Percentiles rank a stretch among this genome's conserved stretches.
Conservation (phyloP, 768 basidiomycete genomes). For the Tricholomella constricta region DNA sequence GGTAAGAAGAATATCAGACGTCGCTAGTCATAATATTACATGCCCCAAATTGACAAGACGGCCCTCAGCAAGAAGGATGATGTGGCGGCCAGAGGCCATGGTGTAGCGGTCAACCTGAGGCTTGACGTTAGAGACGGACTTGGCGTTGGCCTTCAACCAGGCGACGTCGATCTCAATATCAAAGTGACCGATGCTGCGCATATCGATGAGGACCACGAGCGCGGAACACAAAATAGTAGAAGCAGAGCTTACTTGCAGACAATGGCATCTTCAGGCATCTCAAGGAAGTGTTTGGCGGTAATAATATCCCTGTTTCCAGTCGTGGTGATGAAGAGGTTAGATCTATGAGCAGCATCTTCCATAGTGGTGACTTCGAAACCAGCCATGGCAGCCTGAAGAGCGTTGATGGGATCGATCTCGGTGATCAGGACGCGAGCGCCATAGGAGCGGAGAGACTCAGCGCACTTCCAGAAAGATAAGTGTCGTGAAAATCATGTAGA, state of each 20-base stretch:
- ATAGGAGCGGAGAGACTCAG: constrained; percentile 95
- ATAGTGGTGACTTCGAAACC: constrained; percentile 99
- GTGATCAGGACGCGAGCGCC: constrained; percentile 95
- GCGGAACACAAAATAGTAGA: background rate
- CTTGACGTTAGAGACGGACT: constrained; percentile 85
- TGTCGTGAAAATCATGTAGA: background rate
- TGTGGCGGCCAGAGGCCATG: constrained; percentile 88
- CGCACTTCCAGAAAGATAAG: constrained; percentile 65
- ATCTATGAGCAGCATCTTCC: constrained; percentile 90
- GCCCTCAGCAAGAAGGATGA: constrained; percentile 97
- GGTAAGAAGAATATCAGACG: constrained; percentile 6
- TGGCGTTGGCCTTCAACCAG: constrained; percentile 95
- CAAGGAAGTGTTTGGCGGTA: constrained; percentile 84
- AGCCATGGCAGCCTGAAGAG: constrained; percentile 99
- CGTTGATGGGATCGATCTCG: constrained; percentile 99
- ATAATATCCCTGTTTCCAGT: constrained; percentile 99
- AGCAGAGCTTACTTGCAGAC: constrained; percentile 79
- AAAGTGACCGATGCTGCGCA: constrained; percentile 77
- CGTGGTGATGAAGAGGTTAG: constrained; percentile 96
- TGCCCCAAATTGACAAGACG: constrained; percentile 98
- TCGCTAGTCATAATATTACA: constrained; percentile 25
- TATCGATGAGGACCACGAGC: constrained; percentile 2
- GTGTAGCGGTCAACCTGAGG: constrained; percentile 99
- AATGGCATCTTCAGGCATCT: constrained; percentile 98
- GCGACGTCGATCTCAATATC: constrained; percentile 95